Conservation (phyloP, 2,329 filamentous ascomycete species). For the Pyrenochaeta sp. region DNA sequence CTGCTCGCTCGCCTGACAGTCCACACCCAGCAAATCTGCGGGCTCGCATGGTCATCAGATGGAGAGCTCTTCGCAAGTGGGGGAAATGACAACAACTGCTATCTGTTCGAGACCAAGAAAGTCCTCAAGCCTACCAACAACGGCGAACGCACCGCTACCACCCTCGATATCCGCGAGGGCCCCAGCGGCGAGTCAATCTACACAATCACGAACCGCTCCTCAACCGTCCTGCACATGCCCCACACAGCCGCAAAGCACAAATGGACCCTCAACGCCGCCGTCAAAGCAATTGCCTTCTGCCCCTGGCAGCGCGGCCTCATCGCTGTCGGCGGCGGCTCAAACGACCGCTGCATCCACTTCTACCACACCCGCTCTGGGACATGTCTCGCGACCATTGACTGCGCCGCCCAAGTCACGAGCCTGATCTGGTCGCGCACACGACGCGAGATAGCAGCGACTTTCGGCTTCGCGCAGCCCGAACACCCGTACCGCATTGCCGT, state of each 20-base stretch:
- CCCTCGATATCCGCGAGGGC: constrained; percentile 34
- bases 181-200: constrained; percentile 42
- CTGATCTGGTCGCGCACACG: constrained; percentile 88
- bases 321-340: constrained; percentile 90
- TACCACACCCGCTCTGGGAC: constrained; percentile 86
- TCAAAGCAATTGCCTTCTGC: constrained; percentile 97
- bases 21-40: constrained; percentile 90
- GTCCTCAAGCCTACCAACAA: constrained; percentile 53
- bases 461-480: constrained; percentile 90
- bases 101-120: constrained; percentile 75
- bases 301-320: constrained; percentile 89
- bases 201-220: constrained; percentile 42
- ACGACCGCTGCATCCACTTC: constrained; percentile 96
- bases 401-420: constrained; percentile 90
- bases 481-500: constrained; percentile 89
- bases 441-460: constrained; percentile 89
- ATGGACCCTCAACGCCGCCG: constrained; percentile 83
- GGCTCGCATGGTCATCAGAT: constrained; percentile 83
- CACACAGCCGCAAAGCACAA: constrained; percentile 70
- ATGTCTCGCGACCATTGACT: constrained; percentile 86
- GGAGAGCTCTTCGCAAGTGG: constrained; percentile 83
- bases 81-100: constrained; percentile 90
- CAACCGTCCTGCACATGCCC: constrained; percentile 55
- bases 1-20: constrained; percentile 78
- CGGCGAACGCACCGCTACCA: constrained; percentile 14